A percentile compares a stretch with the other conserved stretches of the same genome.
Evolutionary conservation across 1,284 basidiomycete species (phyloP).

Genomic region (Flammula alnicola): DNA sequence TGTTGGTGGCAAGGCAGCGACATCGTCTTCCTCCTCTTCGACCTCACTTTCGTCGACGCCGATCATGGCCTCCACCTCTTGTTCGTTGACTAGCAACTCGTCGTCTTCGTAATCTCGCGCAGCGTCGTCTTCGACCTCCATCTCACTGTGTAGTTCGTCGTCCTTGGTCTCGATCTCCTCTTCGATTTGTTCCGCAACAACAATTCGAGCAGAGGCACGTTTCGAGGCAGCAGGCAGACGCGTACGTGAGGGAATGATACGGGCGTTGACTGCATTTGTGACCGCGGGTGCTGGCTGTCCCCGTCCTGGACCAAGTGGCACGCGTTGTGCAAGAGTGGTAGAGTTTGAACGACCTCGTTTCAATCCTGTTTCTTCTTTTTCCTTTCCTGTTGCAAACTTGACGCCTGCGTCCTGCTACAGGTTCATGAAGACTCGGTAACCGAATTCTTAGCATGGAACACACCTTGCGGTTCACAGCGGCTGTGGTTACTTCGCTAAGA

Average conservation of each 20-base stretch:
- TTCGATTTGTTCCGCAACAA: slow-evolving; percentile 33
- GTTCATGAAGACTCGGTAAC: neutral
- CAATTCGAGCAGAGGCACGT: slow-evolving; percentile 40
- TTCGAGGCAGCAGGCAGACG: slow-evolving; percentile 42
- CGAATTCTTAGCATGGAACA: slow-evolving; percentile 29
- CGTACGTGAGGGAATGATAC: slow-evolving; percentile 42
- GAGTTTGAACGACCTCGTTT: slow-evolving; percentile 72
- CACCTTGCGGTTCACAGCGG: slow-evolving; percentile 77
- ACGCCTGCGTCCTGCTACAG: slow-evolving; percentile 41
- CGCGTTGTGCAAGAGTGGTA: slow-evolving; percentile 62
- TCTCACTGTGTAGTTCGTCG: slow-evolving; percentile 39
- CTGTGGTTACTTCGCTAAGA: slow-evolving; percentile 72
- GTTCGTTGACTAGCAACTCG: slow-evolving; percentile 47
- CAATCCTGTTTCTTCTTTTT: slow-evolving; percentile 56
- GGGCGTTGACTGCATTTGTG: slow-evolving; percentile 41
- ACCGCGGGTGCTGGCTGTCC: slow-evolving; percentile 46
- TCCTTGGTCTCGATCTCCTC: slow-evolving; percentile 43
- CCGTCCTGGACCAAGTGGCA: slow-evolving; percentile 64
- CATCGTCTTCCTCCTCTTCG: slow-evolving; percentile 42
- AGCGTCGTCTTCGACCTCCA: slow-evolving; percentile 59
- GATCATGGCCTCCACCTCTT: slow-evolving; percentile 65
- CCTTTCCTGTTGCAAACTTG: slow-evolving; percentile 53
- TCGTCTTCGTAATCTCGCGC: slow-evolving; percentile 36
- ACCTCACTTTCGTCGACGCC: slow-evolving; percentile 52
- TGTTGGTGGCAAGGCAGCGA: slow-evolving; percentile 25